phyloP scores from a whole-genome alignment of 495 filamentous ascomycete genomes.

The Collariella sp. region DNA sequence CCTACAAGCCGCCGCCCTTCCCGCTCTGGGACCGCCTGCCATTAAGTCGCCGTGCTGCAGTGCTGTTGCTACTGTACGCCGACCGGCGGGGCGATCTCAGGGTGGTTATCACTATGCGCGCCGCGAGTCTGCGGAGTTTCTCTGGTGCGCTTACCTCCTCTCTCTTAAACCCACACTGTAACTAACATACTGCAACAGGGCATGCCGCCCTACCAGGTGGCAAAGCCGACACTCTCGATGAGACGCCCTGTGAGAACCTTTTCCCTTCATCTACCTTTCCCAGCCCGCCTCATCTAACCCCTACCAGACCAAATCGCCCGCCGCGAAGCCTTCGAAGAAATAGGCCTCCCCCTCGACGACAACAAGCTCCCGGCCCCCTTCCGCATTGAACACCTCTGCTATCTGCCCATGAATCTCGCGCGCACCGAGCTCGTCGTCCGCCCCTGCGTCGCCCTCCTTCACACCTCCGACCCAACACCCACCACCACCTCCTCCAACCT shows the following conservation, averaged over 20 bases:
- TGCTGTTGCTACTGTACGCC: conserved; percentile 76
- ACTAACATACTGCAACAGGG: conserved; percentile 37
- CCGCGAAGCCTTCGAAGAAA: conserved; percentile 84
- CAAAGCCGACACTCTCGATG: conserved; percentile 42
- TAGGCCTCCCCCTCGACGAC: conserved; percentile 66
- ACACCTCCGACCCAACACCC: conserved; percentile 41
- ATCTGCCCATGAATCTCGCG: conserved; percentile 71
- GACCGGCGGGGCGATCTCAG: conserved; percentile 66
- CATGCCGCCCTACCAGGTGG: conserved; percentile 86
- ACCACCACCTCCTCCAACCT: not conserved
- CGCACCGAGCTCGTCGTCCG: conserved; percentile 73
- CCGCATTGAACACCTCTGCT: conserved; percentile 72
- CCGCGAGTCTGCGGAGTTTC: conserved; percentile 59
- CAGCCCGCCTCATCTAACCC: not conserved
- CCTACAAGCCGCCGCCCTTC: conserved; percentile 54
- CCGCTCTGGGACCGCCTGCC: conserved; percentile 53
- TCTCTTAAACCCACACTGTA: not conserved
- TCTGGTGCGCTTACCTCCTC: conserved; percentile 28
- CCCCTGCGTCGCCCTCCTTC: conserved; percentile 77
- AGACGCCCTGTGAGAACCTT: conserved; percentile 38
- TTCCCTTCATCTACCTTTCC: not conserved
- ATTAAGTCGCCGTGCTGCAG: conserved; percentile 65
- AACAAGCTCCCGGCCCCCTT: conserved; percentile 59
- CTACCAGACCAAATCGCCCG: conserved; percentile 61
- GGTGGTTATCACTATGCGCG: conserved; percentile 81